Evolutionary conservation across 176 grass and related monocot species (phyloP).

Genomic region (Hordeum marinum): DNA sequence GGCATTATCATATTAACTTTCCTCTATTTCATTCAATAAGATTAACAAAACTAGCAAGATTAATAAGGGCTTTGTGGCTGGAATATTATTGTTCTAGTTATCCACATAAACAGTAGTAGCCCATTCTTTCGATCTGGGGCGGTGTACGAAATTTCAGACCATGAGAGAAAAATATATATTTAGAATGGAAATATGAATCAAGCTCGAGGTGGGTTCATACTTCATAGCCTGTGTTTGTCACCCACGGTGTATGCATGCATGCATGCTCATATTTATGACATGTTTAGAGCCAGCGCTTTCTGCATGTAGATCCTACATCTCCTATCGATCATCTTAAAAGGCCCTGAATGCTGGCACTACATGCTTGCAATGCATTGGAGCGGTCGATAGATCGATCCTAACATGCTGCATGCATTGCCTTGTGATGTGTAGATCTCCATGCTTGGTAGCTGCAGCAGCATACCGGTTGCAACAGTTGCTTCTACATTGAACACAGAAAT

Average conservation of each 20-base stretch:
- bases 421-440: slow-evolving; percentile 2
- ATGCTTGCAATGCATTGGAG: slow-evolving; percentile 19
- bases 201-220: slow-evolving; percentile 28
- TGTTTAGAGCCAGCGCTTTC: slow-evolving; percentile 23
- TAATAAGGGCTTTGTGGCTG: no score
- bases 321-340: slow-evolving; percentile 11
- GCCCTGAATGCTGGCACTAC: neutral
- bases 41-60: no score
- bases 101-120: neutral
- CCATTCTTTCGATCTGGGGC: neutral
- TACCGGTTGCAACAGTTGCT: neutral
- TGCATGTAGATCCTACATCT: slow-evolving; percentile 28
- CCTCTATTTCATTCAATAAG: no score
- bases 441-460: slow-evolving; percentile 11
- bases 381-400: slow-evolving; percentile 18
- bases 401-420: slow-evolving; percentile 4
- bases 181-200: neutral
- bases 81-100: neutral
- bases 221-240: slow-evolving; percentile 36
- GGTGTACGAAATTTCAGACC: neutral
- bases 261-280: slow-evolving; percentile 54
- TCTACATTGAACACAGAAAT: slow-evolving; percentile 41
- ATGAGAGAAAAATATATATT: neutral
- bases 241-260: slow-evolving; percentile 36
- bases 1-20: no score